Evolutionary conservation across 441 rosid species (phyloP).

Genomic region (Jatropha podagrica): DNA sequence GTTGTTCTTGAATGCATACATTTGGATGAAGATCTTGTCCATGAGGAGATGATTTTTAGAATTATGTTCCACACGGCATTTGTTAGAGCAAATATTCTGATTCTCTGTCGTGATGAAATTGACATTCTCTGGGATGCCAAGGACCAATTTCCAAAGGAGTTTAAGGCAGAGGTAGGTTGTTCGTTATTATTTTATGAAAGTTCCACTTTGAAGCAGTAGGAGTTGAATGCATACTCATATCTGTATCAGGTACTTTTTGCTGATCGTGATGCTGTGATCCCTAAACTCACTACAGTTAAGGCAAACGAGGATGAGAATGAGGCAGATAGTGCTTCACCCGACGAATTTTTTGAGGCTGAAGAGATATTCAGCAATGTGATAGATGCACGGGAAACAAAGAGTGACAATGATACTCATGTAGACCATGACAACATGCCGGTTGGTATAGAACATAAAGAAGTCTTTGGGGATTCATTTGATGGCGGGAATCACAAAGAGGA

Average conservation of each 20-base stretch:
- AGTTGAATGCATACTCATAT: constrained; percentile 71
- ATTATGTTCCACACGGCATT: constrained; percentile 90
- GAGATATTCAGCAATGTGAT: constrained; percentile 77
- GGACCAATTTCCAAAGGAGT: constrained; percentile 71
- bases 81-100: constrained; percentile 67
- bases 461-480: constrained; percentile 65
- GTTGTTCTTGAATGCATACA: constrained; percentile 89
- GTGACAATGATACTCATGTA: constrained; percentile 35
- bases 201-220: constrained; percentile 39
- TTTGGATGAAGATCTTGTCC: constrained; percentile 65
- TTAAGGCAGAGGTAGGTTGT: constrained; percentile 79
- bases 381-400: constrained; percentile 62
- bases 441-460: constrained; percentile 49
- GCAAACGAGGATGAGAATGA: constrained; percentile 62
- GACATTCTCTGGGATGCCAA: constrained; percentile 83
- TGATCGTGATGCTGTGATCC: constrained; percentile 68
- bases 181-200: constrained; percentile 29
- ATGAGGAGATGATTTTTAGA: constrained; percentile 78
- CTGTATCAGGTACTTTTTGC: constrained; percentile 86
- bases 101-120: constrained; percentile 68
- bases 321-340: constrained; percentile 66
- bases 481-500: constrained; percentile 54
- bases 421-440: constrained; percentile 35
- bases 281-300: constrained; percentile 45
- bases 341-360: constrained; percentile 95